Evolutionary conservation across 352 stramenopile species (phyloP).

Genomic region (Globisporangium nagaii): DNA sequence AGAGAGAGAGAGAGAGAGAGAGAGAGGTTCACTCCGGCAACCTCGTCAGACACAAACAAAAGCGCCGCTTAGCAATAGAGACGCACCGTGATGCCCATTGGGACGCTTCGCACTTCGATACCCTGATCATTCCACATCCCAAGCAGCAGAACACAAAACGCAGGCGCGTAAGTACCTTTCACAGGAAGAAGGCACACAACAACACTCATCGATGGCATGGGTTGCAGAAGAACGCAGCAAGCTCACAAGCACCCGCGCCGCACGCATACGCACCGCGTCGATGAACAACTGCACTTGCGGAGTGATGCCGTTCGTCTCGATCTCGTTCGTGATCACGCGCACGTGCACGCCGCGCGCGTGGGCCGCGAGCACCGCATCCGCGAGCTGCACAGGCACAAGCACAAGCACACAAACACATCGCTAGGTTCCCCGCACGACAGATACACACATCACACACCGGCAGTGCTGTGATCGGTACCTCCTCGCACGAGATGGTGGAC

Average conservation of each 20-base stretch:
- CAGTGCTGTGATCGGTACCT: no score
- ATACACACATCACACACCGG: not conserved
- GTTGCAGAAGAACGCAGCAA: no score
- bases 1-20: not conserved
- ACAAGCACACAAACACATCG: not conserved
- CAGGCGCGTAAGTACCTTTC: no score
- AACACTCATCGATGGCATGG: no score
- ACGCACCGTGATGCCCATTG: no score
- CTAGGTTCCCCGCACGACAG: not conserved
- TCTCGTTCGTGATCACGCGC: constrained; percentile 56
- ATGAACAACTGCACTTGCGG: not conserved
- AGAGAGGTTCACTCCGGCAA: not conserved
- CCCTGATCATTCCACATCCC: no score
- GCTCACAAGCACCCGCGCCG: no score
- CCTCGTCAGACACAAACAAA: no score
- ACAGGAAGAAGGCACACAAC: no score
- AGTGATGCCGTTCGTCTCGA: not conserved
- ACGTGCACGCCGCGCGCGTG: constrained; percentile 41
- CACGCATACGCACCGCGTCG: not conserved
- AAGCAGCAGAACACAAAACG: no score
- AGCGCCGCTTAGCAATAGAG: no score
- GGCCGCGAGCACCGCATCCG: constrained; percentile 39
- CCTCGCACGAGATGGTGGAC: constrained; percentile 62
- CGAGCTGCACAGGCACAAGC: constrained; percentile 22
- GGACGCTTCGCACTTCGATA: no score